phyloP scores from a whole-genome alignment of 805 yeast genomes.

The Wickerhamomyces sydowiorum region DNA sequence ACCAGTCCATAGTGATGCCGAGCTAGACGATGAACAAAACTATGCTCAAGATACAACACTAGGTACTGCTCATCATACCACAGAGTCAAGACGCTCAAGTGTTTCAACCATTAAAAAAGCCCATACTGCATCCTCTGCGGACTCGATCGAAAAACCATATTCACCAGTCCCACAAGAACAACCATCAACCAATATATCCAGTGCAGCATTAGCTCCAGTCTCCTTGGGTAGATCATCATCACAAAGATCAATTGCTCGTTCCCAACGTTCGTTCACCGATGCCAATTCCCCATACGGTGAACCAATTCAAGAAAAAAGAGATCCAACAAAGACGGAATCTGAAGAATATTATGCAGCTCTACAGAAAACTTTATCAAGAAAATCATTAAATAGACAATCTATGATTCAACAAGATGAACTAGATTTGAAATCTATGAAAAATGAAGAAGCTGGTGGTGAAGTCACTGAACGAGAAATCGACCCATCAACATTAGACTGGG shows the following conservation, averaged over 20 bases:
- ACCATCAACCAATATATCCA: neutral
- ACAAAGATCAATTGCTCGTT: neutral
- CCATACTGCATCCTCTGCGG: neutral
- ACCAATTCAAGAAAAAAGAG: slow-evolving; percentile 6
- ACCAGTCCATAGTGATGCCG: slow-evolving; percentile 4
- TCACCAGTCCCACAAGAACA: neutral
- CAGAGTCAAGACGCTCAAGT: neutral
- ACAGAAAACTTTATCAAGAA: slow-evolving; percentile 20
- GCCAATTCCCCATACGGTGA: slow-evolving; percentile 12
- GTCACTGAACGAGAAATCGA: slow-evolving; percentile 29
- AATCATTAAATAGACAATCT: slow-evolving; percentile 10
- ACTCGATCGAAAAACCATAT: neutral
- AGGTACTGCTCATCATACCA: neutral
- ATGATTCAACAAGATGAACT: slow-evolving; percentile 3
- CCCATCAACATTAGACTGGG: slow-evolving; percentile 49
- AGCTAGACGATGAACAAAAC: neutral
- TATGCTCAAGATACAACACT: neutral
- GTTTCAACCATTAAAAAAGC: neutral
- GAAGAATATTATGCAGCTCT: slow-evolving; percentile 19
- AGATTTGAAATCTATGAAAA: neutral
- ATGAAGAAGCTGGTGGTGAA: slow-evolving; percentile 18
- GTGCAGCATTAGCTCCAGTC: neutral
- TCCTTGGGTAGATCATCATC: neutral
- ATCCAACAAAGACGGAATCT: slow-evolving; percentile 6
- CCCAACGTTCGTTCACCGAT: slow-evolving; percentile 10